phyloP scores from a whole-genome alignment of 208 protist species.

The Herpetomonas tarakana region DNA sequence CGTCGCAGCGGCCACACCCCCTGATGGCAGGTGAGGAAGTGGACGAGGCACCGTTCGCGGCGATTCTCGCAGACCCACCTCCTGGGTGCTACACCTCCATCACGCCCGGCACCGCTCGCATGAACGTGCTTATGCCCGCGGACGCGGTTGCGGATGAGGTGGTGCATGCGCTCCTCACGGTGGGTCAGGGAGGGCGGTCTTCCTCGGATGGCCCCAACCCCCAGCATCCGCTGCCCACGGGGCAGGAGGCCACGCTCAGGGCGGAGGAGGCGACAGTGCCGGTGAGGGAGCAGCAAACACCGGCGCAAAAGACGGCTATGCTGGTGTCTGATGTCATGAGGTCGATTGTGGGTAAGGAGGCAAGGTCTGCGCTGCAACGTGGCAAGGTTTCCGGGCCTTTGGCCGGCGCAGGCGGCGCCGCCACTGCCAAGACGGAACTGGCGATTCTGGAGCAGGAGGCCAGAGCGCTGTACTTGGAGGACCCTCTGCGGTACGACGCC shows the following conservation, averaged over 20 bases:
- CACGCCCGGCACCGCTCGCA: not conserved
- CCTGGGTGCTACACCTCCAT: not conserved
- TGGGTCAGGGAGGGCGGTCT: not conserved
- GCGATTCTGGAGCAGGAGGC: slow-evolving; percentile 60
- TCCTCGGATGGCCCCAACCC: too few relatives aligned
- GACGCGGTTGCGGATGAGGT: not conserved
- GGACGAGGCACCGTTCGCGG: not conserved
- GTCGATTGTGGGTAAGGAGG: not conserved
- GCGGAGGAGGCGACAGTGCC: not conserved
- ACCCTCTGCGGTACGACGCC: slow-evolving; percentile 74
- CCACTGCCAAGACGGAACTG: slow-evolving; percentile 34
- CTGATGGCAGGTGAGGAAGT: too few relatives aligned
- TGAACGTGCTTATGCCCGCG: not conserved
- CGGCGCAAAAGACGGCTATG: not conserved
- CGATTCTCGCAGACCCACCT: not conserved
- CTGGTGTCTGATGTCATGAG: not conserved
- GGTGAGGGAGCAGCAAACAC: not conserved
- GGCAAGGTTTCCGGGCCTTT: not conserved
- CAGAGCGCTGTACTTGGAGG: slow-evolving; percentile 66
- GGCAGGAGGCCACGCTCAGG: not conserved
- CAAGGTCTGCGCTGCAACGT: not conserved
- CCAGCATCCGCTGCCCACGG: too few relatives aligned
- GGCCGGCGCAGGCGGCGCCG: not conserved
- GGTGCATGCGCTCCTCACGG: not conserved
- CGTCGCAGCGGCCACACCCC: too few relatives aligned